Evolutionary conservation across 106 monocot genomes (phyloP).

Genomic region (Dendrobium catenatum): DNA sequence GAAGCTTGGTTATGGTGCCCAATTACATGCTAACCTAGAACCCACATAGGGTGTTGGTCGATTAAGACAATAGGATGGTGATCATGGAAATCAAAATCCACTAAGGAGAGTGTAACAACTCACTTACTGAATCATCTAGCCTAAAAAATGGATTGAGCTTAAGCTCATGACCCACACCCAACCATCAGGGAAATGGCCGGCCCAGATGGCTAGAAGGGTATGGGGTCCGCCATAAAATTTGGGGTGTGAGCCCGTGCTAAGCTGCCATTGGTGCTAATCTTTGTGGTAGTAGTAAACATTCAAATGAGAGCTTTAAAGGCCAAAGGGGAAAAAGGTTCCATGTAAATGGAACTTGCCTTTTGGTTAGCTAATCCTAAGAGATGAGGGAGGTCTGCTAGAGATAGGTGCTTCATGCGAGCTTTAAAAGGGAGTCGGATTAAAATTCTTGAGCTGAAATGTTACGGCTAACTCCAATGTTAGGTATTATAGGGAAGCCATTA

Average conservation of each 20-base stretch:
- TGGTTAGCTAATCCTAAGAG: constrained; percentile 16
- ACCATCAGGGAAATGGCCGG: neutral
- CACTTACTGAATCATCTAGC: neutral
- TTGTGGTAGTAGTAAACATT: constrained; percentile 34
- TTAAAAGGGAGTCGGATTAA: neutral
- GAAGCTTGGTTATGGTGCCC: neutral
- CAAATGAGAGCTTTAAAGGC: constrained; percentile 25
- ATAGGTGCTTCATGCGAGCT: constrained; percentile 2
- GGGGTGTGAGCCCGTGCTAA: constrained; percentile 5
- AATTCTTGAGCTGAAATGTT: constrained; percentile 13
- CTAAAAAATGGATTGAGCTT: neutral
- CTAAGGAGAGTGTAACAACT: neutral
- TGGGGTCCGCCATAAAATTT: constrained; percentile 4
- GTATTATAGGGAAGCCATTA: too few relatives aligned
- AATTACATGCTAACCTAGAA: neutral
- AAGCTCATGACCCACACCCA: neutral
- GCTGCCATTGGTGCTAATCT: constrained; percentile 27
- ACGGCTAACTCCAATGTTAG: neutral
- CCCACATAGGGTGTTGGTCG: neutral
- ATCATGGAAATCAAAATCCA: neutral
- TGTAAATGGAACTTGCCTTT: constrained; percentile 12
- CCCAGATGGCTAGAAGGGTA: neutral
- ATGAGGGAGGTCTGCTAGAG: constrained; percentile 9
- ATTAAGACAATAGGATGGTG: neutral
- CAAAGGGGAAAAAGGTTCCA: constrained; percentile 6